A percentile compares a stretch with the other conserved stretches of the same genome.
These are phyloP conservation scores for Thuja plicata DNA, from an alignment of 83 land plant species.

Conservation along the genomic window DNA sequence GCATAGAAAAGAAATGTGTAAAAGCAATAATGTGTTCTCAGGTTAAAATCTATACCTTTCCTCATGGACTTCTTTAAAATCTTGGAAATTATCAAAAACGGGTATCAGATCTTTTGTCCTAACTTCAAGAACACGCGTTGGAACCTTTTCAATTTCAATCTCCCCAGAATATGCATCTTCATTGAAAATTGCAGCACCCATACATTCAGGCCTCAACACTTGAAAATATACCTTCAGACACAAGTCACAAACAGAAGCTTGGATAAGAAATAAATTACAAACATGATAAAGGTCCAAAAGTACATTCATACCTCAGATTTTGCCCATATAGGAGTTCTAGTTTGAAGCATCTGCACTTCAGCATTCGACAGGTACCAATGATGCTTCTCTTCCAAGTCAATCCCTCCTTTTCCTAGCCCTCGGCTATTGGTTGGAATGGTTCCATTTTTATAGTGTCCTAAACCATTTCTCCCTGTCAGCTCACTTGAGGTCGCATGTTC, in stretches of 20 bases:
- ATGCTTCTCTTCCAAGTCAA: slow-evolving; percentile 56
- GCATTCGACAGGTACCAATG: slow-evolving; percentile 87
- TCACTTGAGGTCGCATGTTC: slow-evolving; percentile 27
- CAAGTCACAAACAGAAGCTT: slow-evolving; percentile 15
- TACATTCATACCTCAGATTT: slow-evolving; percentile 64
- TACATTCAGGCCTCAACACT: slow-evolving; percentile 32
- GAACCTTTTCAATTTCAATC: slow-evolving; percentile 74
- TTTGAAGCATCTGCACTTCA: slow-evolving; percentile 84
- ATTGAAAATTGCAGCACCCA: slow-evolving; percentile 10
- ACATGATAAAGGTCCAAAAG: neutral
- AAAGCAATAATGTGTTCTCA: neutral
- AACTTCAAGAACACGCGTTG: slow-evolving; percentile 57
- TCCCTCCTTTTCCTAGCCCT: slow-evolving; percentile 29
- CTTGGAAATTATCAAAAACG: slow-evolving; percentile 62
- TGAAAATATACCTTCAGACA: slow-evolving; percentile 63
- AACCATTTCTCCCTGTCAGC: slow-evolving; percentile 24
- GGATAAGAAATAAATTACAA: neutral
- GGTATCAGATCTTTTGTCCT: slow-evolving; percentile 70
- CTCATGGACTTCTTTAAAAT: slow-evolving; percentile 21
- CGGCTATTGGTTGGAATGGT: slow-evolving; percentile 19
- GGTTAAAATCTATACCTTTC: slow-evolving; percentile 25
- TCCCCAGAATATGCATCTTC: slow-evolving; percentile 48
- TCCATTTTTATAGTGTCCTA: slow-evolving; percentile 23
- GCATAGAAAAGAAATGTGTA: neutral
- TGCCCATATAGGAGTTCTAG: slow-evolving; percentile 74